A percentile compares a stretch with the other conserved stretches of the same genome.
These are phyloP conservation scores for Durio zibethinus DNA, from an alignment of 345 rosid genomes.

Conservation along the genomic window DNA sequence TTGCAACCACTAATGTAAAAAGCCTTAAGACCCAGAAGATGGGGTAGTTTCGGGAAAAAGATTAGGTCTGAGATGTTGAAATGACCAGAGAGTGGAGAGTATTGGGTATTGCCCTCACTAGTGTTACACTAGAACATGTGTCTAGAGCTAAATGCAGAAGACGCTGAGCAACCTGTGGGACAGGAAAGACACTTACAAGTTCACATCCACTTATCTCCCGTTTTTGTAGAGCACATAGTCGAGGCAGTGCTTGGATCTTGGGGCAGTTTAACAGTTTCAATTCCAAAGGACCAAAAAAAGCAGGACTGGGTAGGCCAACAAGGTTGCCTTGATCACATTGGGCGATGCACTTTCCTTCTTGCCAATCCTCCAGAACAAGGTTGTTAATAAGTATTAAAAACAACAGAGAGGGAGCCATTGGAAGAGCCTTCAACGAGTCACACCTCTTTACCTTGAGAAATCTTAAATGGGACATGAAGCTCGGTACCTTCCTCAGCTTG, in stretches of 20 bases:
- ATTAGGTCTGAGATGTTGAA: constrained; percentile 11
- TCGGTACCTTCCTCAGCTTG: background rate
- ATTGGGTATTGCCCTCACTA: background rate
- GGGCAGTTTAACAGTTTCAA: background rate
- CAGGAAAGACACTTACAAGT: background rate
- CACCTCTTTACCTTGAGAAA: background rate
- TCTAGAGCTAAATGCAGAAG: background rate
- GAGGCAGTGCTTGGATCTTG: background rate
- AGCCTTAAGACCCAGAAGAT: constrained; percentile 24
- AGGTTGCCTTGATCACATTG: background rate
- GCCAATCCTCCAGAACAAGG: background rate
- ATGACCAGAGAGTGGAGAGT: background rate
- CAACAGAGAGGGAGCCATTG: background rate
- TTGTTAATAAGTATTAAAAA: background rate
- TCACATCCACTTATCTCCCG: background rate
- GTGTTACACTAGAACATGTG: background rate
- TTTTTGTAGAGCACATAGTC: background rate
- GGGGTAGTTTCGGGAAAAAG: constrained; percentile 21
- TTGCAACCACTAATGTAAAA: constrained; percentile 22
- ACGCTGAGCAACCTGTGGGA: background rate
- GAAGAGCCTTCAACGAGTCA: background rate
- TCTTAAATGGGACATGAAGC: background rate
- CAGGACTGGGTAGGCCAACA: background rate
- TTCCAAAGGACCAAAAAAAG: background rate
- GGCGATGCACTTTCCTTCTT: background rate